Percentiles rank a stretch among this genome's conserved stretches.
Evolutionary conservation across 495 filamentous ascomycete genomes (phyloP).

Genomic region (Trichoderma parareesei): DNA sequence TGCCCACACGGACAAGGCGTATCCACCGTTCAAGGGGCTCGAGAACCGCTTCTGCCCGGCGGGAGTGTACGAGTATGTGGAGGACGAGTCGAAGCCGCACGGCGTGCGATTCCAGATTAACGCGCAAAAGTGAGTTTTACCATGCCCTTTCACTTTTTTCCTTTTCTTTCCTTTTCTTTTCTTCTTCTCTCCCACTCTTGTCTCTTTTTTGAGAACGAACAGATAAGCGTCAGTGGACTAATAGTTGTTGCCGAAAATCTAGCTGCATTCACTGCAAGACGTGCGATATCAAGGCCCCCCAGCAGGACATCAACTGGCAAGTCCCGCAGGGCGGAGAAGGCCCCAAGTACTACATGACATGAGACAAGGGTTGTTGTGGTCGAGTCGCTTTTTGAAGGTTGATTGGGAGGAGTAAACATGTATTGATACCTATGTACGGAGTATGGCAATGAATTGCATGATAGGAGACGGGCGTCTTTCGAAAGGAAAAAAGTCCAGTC

Average conservation of each 20-base stretch:
- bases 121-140: constrained; percentile 78
- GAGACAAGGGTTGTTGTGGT: constrained; percentile 13
- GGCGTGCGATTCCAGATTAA: constrained; percentile 98
- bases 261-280: constrained; percentile 99
- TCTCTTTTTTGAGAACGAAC: too few species aligned
- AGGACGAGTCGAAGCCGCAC: constrained; percentile 71
- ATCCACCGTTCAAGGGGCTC: constrained; percentile 80
- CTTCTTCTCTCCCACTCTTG: background rate
- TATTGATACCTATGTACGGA: background rate
- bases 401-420: background rate
- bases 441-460: too few species aligned
- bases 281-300: constrained; percentile 95
- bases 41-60: constrained; percentile 99
- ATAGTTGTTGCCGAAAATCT: background rate
- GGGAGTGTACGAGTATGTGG: constrained; percentile 96
- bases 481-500: too few species aligned
- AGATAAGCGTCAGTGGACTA: background rate
- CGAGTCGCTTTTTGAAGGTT: background rate
- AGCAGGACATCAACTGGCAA: constrained; percentile 95
- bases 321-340: constrained; percentile 94
- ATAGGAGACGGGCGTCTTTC: too few species aligned
- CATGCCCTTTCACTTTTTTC: background rate
- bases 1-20: constrained; percentile 71
- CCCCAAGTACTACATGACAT: constrained; percentile 94
- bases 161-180: constrained; percentile 10